Percentiles rank a stretch among this genome's conserved stretches.
Conservation (phyloP, 495 filamentous ascomycete genomes). For the Ramalina intermedia region DNA sequence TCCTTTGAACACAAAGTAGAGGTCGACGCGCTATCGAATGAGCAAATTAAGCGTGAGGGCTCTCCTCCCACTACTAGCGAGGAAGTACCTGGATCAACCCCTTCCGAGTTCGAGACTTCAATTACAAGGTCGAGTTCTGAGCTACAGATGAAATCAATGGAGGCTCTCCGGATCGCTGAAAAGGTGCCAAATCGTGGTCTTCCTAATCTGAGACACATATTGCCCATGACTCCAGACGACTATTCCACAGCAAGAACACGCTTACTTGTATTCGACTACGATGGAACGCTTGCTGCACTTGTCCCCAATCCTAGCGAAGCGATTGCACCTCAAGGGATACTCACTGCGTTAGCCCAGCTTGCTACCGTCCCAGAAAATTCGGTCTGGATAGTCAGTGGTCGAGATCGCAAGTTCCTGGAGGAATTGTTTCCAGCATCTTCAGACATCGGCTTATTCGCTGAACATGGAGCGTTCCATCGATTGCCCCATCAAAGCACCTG, state of each 20-base stretch:
- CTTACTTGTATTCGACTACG: conserved; percentile 96
- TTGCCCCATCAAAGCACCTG: conserved; percentile 32
- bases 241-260: conserved; percentile 26
- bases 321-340: conserved; percentile 67
- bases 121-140: too few species aligned
- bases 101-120: too few species aligned
- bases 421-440: conserved; percentile 77
- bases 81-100: conserved; percentile 9
- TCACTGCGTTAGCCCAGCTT: conserved; percentile 62
- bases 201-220: too few species aligned
- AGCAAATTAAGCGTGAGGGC: too few species aligned
- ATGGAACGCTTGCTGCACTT: conserved; percentile 94
- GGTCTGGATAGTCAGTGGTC: conserved; percentile 96
- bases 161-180: too few species aligned
- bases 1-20: too few species aligned
- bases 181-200: too few species aligned
- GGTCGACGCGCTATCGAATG: too few species aligned
- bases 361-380: conserved; percentile 66
- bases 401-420: conserved; percentile 77
- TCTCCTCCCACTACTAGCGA: conserved; percentile 34
- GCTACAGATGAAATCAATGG: too few species aligned
- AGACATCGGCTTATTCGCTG: conserved; percentile 76
- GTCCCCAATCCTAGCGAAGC: conserved; percentile 78
- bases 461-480: conserved; percentile 64
- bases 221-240: too few species aligned